Evolutionary conservation across 2,329 filamentous ascomycete species (phyloP).

Genomic region (Periconia macrospinosa): DNA sequence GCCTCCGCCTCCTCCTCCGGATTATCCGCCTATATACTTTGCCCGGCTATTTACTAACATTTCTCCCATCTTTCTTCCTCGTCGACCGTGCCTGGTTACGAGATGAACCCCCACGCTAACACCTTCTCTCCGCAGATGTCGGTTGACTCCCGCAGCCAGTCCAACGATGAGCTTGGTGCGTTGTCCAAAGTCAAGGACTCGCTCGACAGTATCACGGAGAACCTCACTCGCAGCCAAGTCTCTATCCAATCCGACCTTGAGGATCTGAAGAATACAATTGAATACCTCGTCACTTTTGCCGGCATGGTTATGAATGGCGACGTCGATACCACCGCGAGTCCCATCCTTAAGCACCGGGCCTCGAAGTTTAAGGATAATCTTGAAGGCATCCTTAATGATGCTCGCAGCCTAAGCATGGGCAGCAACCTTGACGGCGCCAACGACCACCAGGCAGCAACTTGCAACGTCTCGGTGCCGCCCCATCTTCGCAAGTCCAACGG

Average conservation of each 20-base stretch:
- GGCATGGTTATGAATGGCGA: conserved; percentile 21
- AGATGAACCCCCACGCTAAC: not conserved
- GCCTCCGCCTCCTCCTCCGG: no score
- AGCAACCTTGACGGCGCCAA: conserved; percentile 10
- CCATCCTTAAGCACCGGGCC: conserved; percentile 15
- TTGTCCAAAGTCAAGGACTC: conserved; percentile 1
- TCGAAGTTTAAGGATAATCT: conserved; percentile 17
- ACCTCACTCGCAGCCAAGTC: conserved; percentile 18
- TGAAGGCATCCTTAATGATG: conserved; percentile 16
- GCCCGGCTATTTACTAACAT: not conserved
- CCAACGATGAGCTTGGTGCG: no score
- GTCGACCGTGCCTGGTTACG: not conserved
- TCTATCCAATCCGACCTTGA: conserved; percentile 18
- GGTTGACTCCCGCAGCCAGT: no score
- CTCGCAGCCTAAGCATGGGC: conserved; percentile 7
- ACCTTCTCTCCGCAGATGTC: not conserved
- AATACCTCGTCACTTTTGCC: conserved; percentile 20
- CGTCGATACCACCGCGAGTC: conserved; percentile 20
- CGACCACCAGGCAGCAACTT: not conserved
- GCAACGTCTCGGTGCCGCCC: conserved; percentile 11
- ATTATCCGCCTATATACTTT: no score
- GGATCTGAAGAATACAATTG: conserved; percentile 15
- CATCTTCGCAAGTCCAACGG: conserved; percentile 2
- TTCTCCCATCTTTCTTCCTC: not conserved
- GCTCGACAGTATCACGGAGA: conserved; percentile 20